A percentile compares a stretch with the other conserved stretches of the same genome.
phyloP scores from a whole-genome alignment of 2,329 filamentous ascomycete species.

The Nigrospora osmanthi region DNA sequence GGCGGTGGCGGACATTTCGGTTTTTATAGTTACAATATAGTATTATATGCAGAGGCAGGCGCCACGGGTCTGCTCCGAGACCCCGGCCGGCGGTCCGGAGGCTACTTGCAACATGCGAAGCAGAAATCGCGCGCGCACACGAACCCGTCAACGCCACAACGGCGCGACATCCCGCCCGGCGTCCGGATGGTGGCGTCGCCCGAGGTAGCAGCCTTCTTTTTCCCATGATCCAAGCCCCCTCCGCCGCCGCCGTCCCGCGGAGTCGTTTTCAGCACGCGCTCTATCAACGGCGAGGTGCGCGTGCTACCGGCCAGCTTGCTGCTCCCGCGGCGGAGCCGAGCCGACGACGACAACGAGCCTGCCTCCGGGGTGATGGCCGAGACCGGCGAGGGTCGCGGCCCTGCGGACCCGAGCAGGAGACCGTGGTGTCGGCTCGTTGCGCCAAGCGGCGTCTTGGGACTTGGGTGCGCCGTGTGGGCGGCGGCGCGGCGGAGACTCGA shows the following conservation, averaged over 20 bases:
- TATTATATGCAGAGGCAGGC: too few species aligned
- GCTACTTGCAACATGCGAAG: constrained; percentile 40
- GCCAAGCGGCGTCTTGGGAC: too few species aligned
- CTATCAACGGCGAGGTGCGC: neutral
- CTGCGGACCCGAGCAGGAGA: too few species aligned
- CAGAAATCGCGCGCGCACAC: constrained; percentile 51
- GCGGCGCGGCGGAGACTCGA: too few species aligned
- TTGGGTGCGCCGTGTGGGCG: too few species aligned
- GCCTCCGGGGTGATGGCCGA: neutral
- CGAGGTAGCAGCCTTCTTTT: constrained; percentile 1
- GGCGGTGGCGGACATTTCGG: too few species aligned
- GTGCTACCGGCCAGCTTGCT: neutral
- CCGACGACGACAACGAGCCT: neutral
- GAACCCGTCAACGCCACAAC: constrained; percentile 49
- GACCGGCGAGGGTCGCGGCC: neutral
- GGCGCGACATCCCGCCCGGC: constrained; percentile 39
- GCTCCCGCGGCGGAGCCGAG: neutral
- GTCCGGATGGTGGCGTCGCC: constrained; percentile 25
- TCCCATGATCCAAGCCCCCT: constrained; percentile 9
- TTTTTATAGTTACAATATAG: too few species aligned
- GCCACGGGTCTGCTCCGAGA: too few species aligned
- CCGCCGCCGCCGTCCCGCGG: constrained; percentile 3
- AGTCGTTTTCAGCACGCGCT: constrained; percentile 8
- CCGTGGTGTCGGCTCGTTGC: neutral
- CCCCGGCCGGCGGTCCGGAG: neutral